These are phyloP conservation scores for Amorphotheca resinae DNA, from an alignment of 495 filamentous ascomycete genomes.

Conservation along the genomic window DNA sequence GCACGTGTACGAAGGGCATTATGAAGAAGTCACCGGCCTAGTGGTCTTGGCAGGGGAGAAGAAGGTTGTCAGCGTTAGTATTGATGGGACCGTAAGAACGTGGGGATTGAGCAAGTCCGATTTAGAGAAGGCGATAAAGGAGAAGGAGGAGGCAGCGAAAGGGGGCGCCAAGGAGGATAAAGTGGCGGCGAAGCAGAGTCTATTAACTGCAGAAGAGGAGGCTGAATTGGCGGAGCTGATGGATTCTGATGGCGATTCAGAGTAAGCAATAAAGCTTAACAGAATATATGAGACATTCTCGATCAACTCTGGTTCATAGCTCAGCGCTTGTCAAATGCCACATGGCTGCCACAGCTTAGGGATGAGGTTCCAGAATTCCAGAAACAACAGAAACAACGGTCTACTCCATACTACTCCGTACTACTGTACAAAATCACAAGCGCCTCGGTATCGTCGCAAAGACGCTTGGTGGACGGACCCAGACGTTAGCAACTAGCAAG, in stretches of 20 bases:
- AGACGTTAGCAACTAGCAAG: too few relatives aligned
- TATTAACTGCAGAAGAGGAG: conserved; percentile 63
- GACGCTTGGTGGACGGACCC: too few relatives aligned
- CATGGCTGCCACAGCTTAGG: too few relatives aligned
- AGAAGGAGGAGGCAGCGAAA: conserved; percentile 30
- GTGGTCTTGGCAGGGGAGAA: conserved; percentile 42
- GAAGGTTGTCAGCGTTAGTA: conserved; percentile 64
- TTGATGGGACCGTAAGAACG: conserved; percentile 75
- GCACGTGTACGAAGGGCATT: conserved; percentile 74
- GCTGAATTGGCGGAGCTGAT: conserved; percentile 78
- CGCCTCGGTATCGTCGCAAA: too few relatives aligned
- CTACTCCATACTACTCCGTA: too few relatives aligned
- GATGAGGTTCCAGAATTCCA: too few relatives aligned
- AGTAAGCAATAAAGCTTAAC: too few relatives aligned
- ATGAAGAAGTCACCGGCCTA: conserved; percentile 79
- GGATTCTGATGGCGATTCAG: conserved; percentile 32
- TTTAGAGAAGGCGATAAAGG: conserved; percentile 43
- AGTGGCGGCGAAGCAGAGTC: conserved; percentile 23
- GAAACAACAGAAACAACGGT: too few relatives aligned
- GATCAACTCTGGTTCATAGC: too few relatives aligned
- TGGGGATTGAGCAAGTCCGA: conserved; percentile 61
- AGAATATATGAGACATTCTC: too few relatives aligned
- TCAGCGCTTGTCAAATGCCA: neutral
- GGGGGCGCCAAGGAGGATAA: conserved; percentile 20
- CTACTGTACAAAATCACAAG: too few relatives aligned